Base-by-base conservation (phyloP, 768 basidiomycete genomes). In the Dioszegia aurantiaca region DNA sequence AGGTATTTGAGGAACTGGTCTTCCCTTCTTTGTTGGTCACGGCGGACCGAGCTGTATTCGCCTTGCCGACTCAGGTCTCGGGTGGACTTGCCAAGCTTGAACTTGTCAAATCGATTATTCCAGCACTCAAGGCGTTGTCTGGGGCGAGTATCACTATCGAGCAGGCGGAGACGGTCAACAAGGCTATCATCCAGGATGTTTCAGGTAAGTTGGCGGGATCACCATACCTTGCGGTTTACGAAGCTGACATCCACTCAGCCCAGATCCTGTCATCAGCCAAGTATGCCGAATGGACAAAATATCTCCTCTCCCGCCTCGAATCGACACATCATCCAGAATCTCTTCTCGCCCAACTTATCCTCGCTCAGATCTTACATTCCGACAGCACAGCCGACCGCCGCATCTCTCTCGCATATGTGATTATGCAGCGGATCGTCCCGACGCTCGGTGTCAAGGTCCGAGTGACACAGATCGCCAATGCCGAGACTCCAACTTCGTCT, bases 1-100 rank as follows among this genome's bases (percentile, higher is more conserved):
- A 78, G 83, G 60, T 74, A 10, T 65, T 76, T 41, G 52, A 69
- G 26, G 76, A 79, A 30, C 70, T 86, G 0, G 75, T 93, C 54
- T 87, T 90, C 69, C 87, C 90, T 0, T 83, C 84, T 68, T 77
- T 93, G 42, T 73, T 93, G 16, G 86, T 83, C 64, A 86, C 88
- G 6, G 89, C 87, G 68, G 77, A 86, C 2, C 81, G 85, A 49
- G 82, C 86, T 60, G 85, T 31, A 3, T 16, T 62, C 21, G 49
- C 56, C 12, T 45, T 3, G 37, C 6, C 26, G 8, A 47, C 30
- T 17, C 5, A 27, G 46, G 28, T 9, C 27, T 55, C 41, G 55
- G 59, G 21, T 37, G n/a, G 53, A 8, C 21, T 42, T n/a, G 24
- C 9, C 27, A 30, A 28, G 54, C 24, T 43, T 24, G 28, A 55